Percentiles rank a stretch among this genome's conserved stretches.
Conservation (phyloP, 1,139 yeast species). For the Zygoascus hellenicus region DNA sequence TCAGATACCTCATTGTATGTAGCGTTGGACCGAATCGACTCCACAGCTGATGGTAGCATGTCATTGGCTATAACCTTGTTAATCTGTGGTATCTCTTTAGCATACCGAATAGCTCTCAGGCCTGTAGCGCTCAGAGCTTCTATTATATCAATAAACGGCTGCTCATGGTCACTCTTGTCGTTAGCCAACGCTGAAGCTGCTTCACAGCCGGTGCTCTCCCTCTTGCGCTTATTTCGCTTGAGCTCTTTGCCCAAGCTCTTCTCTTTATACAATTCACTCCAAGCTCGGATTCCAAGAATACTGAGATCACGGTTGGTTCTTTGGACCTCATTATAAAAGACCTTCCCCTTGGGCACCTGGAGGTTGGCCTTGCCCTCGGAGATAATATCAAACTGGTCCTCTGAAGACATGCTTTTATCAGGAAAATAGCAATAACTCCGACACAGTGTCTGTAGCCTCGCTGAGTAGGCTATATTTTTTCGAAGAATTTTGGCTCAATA, state of each 20-base stretch:
- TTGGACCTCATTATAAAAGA: constrained; percentile 93
- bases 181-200: constrained; percentile 14
- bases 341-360: constrained; percentile 71
- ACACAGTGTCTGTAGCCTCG: no score
- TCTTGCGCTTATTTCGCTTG: constrained; percentile 19
- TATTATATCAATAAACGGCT: constrained; percentile 55
- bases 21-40: constrained; percentile 66
- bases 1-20: constrained; percentile 53
- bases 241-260: constrained; percentile 29
- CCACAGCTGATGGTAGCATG: constrained; percentile 79
- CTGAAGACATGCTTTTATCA: no score
- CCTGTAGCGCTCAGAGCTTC: constrained; percentile 97
- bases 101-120: constrained; percentile 85
- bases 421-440: no score
- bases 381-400: constrained; percentile 31
- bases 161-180: constrained; percentile 15
- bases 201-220: not conserved
- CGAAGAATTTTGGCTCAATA: no score
- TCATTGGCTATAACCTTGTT: constrained; percentile 81
- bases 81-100: constrained; percentile 76
- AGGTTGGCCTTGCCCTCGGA: constrained; percentile 80
- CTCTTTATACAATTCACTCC: constrained; percentile 55
- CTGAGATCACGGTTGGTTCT: constrained; percentile 93
- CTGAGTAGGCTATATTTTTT: no score
- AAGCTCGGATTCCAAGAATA: constrained; percentile 77